Conservation (phyloP, 768 basidiomycete species). For the Mycena haematopus region DNA sequence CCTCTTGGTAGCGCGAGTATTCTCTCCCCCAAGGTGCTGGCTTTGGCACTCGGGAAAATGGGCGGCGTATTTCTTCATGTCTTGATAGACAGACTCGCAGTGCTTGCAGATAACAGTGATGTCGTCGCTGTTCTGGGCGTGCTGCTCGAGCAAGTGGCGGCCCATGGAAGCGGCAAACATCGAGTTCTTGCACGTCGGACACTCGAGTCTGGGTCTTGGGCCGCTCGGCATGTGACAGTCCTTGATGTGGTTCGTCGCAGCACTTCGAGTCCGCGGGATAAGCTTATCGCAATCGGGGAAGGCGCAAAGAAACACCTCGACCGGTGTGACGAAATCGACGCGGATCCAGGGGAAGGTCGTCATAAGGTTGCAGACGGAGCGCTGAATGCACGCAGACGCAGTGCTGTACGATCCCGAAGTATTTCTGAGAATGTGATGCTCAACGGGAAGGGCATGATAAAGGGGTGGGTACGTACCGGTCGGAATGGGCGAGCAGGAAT, state of each 20-base stretch:
- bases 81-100: background rate
- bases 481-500: background rate
- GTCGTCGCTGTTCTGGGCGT: background rate
- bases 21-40: background rate
- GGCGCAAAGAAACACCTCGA: background rate
- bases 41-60: constrained; percentile 12
- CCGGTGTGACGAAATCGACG: constrained; percentile 12
- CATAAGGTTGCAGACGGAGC: background rate
- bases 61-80: background rate
- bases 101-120: background rate
- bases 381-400: constrained; percentile 1
- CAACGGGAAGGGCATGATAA: background rate
- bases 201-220: background rate
- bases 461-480: background rate
- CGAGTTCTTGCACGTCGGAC: background rate
- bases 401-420: background rate
- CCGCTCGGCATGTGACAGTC: background rate
- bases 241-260: background rate
- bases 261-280: background rate
- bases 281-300: background rate
- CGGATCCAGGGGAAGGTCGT: background rate
- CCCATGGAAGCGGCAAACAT: constrained; percentile 4
- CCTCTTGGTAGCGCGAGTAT: background rate
- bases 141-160: constrained; percentile 10
- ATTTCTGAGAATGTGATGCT: background rate